Evolutionary conservation across 352 stramenopile genomes (phyloP).

Genomic region (Halophytophthora polymorphica): DNA sequence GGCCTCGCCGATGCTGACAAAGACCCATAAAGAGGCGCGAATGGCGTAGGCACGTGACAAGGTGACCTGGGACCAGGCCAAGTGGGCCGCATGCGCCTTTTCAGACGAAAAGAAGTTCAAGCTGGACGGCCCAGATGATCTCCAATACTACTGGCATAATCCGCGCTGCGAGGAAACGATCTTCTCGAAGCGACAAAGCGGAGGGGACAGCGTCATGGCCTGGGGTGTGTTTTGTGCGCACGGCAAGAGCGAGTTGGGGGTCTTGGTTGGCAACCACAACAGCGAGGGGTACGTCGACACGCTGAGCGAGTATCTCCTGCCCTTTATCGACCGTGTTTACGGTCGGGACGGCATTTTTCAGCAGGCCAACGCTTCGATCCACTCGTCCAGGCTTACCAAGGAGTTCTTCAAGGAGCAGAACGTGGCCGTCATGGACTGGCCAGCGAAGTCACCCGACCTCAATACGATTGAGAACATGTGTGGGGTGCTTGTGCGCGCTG

Average conservation of each 20-base stretch:
- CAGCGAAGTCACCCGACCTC: constrained; percentile 10
- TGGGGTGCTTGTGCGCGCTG: constrained; percentile 3
- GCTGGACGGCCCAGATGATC: constrained; percentile 12
- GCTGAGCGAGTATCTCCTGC: constrained; percentile 12
- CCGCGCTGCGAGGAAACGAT: constrained; percentile 5
- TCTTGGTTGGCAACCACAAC: constrained; percentile 15
- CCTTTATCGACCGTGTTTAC: constrained; percentile 3
- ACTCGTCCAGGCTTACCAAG: constrained; percentile 3
- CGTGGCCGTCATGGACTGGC: constrained; percentile 7
- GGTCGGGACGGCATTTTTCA: constrained; percentile 8
- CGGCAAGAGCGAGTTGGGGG: background rate
- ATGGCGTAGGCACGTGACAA: constrained; percentile 11
- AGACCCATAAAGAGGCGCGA: constrained; percentile 5
- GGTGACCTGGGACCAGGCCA: constrained; percentile 3
- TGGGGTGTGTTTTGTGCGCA: constrained; percentile 1
- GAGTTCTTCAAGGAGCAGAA: constrained; percentile 10
- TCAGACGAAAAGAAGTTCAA: constrained; percentile 26
- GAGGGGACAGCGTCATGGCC: background rate
- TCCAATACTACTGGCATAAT: constrained; percentile 21
- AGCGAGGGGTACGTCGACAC: constrained; percentile 14
- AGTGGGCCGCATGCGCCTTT: constrained; percentile 6
- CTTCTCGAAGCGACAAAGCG: constrained; percentile 10
- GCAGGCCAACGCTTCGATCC: constrained; percentile 21
- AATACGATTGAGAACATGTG: constrained; percentile 13
- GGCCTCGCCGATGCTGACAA: constrained; percentile 6